Evolutionary conservation across 2,329 filamentous ascomycete species (phyloP).

Genomic region (Metarhizium album): DNA sequence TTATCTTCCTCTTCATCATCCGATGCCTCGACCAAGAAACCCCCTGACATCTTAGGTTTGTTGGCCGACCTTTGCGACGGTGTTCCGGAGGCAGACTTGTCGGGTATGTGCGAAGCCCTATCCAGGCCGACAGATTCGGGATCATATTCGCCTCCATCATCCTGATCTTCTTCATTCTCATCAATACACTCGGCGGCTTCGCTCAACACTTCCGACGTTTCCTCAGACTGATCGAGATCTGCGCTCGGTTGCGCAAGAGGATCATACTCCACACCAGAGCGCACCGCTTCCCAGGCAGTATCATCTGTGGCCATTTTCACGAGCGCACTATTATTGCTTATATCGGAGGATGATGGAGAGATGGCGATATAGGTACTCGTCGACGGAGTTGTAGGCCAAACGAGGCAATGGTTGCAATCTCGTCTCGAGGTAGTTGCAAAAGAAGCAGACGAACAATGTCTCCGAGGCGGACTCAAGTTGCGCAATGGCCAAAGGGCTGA

Average conservation of each 20-base stretch:
- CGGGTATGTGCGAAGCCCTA: constrained; percentile 26
- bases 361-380: background rate
- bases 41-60: constrained; percentile 50
- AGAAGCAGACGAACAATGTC: background rate
- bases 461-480: background rate
- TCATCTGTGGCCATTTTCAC: constrained; percentile 28
- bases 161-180: constrained; percentile 40
- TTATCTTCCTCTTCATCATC: constrained; percentile 38
- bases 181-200: constrained; percentile 36
- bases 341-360: background rate
- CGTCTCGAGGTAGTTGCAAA: background rate
- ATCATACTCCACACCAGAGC: constrained; percentile 45
- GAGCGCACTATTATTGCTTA: background rate
- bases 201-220: constrained; percentile 38
- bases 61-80: constrained; percentile 19
- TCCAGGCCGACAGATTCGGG: constrained; percentile 42
- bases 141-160: constrained; percentile 48
- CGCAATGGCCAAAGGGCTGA: background rate
- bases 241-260: constrained; percentile 43
- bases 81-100: constrained; percentile 17
- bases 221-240: constrained; percentile 38
- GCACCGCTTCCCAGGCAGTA: constrained; percentile 40
- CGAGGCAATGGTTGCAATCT: background rate
- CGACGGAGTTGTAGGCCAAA: background rate
- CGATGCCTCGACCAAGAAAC: constrained; percentile 49